Evolutionary conservation across 345 rosid genomes (phyloP).

Genomic region (Pseudoturritis turrita): DNA sequence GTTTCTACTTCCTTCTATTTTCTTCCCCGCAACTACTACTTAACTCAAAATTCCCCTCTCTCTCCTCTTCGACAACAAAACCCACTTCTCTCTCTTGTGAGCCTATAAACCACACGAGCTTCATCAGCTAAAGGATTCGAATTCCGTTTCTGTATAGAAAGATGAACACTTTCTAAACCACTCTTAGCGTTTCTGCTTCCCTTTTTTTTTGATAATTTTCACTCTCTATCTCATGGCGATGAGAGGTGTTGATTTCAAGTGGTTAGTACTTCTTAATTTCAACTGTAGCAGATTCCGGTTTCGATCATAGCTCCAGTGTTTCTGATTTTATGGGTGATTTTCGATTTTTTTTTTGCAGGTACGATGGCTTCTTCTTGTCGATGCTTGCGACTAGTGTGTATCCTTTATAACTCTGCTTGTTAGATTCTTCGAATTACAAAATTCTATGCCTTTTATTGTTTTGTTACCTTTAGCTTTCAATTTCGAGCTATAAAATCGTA

Average conservation of each 20-base stretch:
- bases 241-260: slow-evolving; percentile 81
- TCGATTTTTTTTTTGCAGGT: slow-evolving; percentile 47
- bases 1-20: not conserved
- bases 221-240: slow-evolving; percentile 46
- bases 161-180: not conserved
- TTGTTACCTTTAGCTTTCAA: no score
- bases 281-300: not conserved
- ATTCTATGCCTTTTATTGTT: no score
- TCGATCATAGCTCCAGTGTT: not conserved
- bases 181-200: not conserved
- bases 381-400: slow-evolving; percentile 93
- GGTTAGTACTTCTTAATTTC: slow-evolving; percentile 45
- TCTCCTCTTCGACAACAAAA: not conserved
- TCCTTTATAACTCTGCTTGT: slow-evolving; percentile 36
- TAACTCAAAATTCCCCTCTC: not conserved
- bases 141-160: not conserved
- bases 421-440: not conserved
- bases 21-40: not conserved
- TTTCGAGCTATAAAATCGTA: no score
- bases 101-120: not conserved
- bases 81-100: not conserved
- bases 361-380: slow-evolving; percentile 91
- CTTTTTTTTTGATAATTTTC: not conserved
- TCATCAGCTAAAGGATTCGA: not conserved
- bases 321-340: not conserved